Evolutionary conservation across 257 asterid genomes (phyloP).

Genomic region (Solanum megistacrolobum): DNA sequence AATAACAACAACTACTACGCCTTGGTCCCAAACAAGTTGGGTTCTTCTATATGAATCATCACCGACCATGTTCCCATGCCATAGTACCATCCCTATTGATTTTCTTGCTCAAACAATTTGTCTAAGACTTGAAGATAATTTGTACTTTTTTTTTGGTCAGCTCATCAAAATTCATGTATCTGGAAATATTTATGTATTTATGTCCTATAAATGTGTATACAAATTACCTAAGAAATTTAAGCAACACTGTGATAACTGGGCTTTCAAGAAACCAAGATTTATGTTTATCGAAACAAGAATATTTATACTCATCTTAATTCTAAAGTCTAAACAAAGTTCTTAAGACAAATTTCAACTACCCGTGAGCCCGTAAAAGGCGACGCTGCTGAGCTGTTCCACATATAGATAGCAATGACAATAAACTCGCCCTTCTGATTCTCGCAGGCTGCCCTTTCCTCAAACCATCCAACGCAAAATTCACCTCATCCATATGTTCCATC

Average conservation of each 20-base stretch:
- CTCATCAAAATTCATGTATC: neutral
- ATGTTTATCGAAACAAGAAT: neutral
- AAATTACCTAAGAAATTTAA: neutral
- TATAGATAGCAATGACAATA: slow-evolving; percentile 47
- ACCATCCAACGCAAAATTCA: slow-evolving; percentile 82
- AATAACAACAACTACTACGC: neutral
- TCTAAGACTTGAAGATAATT: neutral
- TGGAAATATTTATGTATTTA: neutral
- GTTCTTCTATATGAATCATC: neutral
- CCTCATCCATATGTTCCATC: slow-evolving; percentile 90
- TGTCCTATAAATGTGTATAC: neutral
- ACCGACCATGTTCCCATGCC: neutral
- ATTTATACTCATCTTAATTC: neutral
- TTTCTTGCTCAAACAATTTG: neutral
- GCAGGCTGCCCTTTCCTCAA: slow-evolving; percentile 73
- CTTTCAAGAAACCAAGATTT: neutral
- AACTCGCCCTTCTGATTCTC: slow-evolving; percentile 56
- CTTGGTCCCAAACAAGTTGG: neutral
- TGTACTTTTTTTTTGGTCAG: neutral
- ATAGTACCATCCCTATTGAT: neutral
- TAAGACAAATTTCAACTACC: slow-evolving; percentile 33
- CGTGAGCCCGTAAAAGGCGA: slow-evolving; percentile 54
- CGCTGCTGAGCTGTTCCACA: slow-evolving; percentile 58
- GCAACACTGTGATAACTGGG: neutral
- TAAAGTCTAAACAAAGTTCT: neutral